These are phyloP conservation scores for Torulaspora globosa DNA, from an alignment of 1,139 yeast genomes.

Conservation along the genomic window DNA sequence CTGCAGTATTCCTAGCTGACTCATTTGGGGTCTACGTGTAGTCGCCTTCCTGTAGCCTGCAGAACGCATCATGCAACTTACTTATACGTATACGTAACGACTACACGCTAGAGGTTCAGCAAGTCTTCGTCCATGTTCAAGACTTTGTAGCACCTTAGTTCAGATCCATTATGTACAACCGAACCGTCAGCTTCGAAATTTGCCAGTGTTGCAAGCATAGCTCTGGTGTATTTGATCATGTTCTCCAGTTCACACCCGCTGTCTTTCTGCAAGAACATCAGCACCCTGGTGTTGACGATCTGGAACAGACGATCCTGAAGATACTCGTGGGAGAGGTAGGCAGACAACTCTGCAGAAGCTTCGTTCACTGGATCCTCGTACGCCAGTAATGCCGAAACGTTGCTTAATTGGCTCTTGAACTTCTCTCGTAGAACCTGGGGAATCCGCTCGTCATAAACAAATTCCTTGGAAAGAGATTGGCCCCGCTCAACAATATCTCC, in stretches of 20 bases:
- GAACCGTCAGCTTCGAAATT: slow-evolving; percentile 22
- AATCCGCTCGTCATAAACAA: slow-evolving; percentile 33
- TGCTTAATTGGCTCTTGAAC: slow-evolving; percentile 39
- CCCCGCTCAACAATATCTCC: slow-evolving; percentile 46
- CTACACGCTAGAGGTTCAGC: slow-evolving; percentile 20
- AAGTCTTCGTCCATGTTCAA: slow-evolving; percentile 35
- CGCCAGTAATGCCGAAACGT: slow-evolving; percentile 50
- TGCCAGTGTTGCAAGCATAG: slow-evolving; percentile 30
- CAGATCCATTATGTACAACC: slow-evolving; percentile 15
- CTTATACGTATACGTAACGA: neutral
- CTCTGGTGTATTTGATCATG: slow-evolving; percentile 32
- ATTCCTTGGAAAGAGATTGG: slow-evolving; percentile 43
- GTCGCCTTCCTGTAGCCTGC: neutral
- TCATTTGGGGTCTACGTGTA: slow-evolving; percentile 36
- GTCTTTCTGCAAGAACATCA: slow-evolving; percentile 27
- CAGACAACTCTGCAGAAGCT: slow-evolving; percentile 30
- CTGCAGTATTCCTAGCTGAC: slow-evolving; percentile 30
- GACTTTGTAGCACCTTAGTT: slow-evolving; percentile 29
- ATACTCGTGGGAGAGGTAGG: slow-evolving; percentile 28
- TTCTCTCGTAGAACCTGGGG: slow-evolving; percentile 22
- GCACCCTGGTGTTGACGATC: slow-evolving; percentile 27
- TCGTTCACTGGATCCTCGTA: slow-evolving; percentile 45
- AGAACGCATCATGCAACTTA: neutral
- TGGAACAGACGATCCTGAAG: slow-evolving; percentile 34
- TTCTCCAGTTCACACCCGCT: slow-evolving; percentile 32